Percentiles rank a stretch among this genome's conserved stretches.
Evolutionary conservation across 805 yeast genomes (phyloP).

Genomic region (Pichia paraexigua): DNA sequence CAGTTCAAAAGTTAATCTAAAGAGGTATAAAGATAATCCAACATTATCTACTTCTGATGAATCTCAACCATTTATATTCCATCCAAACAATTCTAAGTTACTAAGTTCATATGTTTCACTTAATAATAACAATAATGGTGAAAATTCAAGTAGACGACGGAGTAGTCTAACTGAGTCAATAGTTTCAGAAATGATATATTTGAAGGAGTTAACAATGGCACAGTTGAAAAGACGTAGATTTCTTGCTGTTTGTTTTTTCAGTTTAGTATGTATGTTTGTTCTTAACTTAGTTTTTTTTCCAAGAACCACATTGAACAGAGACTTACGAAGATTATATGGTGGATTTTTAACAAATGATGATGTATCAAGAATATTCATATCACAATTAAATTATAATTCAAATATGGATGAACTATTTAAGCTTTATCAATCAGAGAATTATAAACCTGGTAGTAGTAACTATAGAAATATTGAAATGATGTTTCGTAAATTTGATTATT

Average conservation of each 20-base stretch:
- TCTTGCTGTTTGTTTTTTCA: constrained; percentile 15
- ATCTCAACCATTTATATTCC: background rate
- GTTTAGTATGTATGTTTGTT: constrained; percentile 42
- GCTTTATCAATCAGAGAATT: constrained; percentile 15
- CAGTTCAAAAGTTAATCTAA: background rate
- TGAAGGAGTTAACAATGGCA: constrained; percentile 22
- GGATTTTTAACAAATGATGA: constrained; percentile 60
- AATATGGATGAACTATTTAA: constrained; percentile 16
- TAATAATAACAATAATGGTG: background rate
- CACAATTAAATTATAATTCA: constrained; percentile 21
- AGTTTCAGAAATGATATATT: constrained; percentile 20
- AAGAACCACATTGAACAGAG: constrained; percentile 74
- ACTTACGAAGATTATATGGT: constrained; percentile 67
- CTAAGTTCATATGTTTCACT: background rate
- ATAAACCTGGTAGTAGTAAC: constrained; percentile 20
- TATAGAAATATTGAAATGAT: constrained; percentile 12
- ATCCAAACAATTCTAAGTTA: constrained; percentile 1
- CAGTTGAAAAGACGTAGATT: constrained; percentile 31
- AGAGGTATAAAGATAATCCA: constrained; percentile 5
- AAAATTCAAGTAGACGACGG: background rate
- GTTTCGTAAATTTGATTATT: constrained; percentile 16
- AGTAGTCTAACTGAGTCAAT: constrained; percentile 21
- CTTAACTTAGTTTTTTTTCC: constrained; percentile 73
- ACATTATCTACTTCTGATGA: background rate
- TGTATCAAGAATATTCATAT: constrained; percentile 48